Evolutionary conservation across 2,329 filamentous ascomycete genomes (phyloP), one percentile per base, ranked within the genome.

Genomic region (Calonectria henricotiae): DNA sequence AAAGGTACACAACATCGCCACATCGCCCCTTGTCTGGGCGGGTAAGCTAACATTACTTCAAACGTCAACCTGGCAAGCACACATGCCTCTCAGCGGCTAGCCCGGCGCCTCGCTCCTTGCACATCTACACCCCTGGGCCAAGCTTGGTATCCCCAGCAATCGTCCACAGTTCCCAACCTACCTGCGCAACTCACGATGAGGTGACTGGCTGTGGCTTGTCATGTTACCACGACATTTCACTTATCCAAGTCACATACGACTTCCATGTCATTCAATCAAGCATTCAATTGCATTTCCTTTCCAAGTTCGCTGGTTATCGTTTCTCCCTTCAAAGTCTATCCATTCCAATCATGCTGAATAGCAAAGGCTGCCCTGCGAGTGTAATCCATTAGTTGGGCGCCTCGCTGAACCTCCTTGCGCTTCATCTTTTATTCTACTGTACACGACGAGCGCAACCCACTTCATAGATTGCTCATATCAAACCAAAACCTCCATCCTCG

Each of bases 401-500:
- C 70, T 64, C 61, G 47, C 65, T 70, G 54, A 49, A 63, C 63
- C 68, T 69, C 62, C 30, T 47, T 27, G 46, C 43, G 23, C 27
- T 37, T 64, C 20, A 20, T 61, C 44, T 55, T 75, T 73, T 73
- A 65, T 69, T 75, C 74, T 76, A 76, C 66, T 76, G 68, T 76
- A 76, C 74, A 76, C 65, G 72, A 73, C 61, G 61, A 51, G 64
- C 23, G 62, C 73, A 32, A 64, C 43, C 20, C 61, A 32, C 37
- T 47, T 71, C 54, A n/a, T 35, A 23, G 17, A 27, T 65, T 69
- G 65, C 51, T 69, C 68, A 64, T 66, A 55, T 71, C 65, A 67
- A 66, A 43, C 39, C 58, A 68, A 70, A 43, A 39, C 39, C 32
- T n/a, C 46, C 49, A 35, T 37, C 30, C 49, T 35, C 39, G 46